Base-by-base conservation (phyloP, 108 stramenopile genomes). In the Cyclotella cryptica region DNA sequence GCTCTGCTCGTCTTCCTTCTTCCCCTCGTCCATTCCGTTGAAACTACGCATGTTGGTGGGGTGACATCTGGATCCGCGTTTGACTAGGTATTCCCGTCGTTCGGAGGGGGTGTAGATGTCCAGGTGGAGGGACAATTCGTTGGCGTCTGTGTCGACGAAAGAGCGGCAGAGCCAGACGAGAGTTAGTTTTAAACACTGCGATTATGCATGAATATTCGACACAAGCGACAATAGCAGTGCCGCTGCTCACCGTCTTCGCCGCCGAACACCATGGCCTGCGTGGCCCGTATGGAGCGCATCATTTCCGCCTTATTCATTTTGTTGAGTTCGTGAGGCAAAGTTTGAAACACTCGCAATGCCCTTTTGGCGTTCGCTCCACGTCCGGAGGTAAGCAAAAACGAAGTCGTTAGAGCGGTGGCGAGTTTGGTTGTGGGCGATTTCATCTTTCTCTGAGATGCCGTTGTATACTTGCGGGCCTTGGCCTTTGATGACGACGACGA, bases 81-180 rank as follows among this genome's bases (percentile, higher is more conserved):
- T 74, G 22, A 75, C 80, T 18, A 81, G 47, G 42, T 81, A 81
- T 21, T 81, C 74, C 0, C 80, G 67, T 22, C 80, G 69, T 66
- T 81, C 80, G 14, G 69, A 28, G 74, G 80, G 80, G n/a, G 80
- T 46, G 46, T 81, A 81, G 30, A 81, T 59, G 63, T 81, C 80
- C 28, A 81, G 57, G 18, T 67, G 47, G 19, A 71, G 53, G 52
- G 49, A 19, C 18, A 45, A 42, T 43, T 49, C 59, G 24, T 61
- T 72, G 53, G 39, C 26, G 24, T 54, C 27, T 17, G 26, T 62
- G 1, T 42, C 26, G 10, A 9, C 24, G 17, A 29, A 18, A 6
- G 9, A 61, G 43, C n/a, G n/a, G n/a, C n/a, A n/a, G n/a, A 46
- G 45, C 45, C 14, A 12, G 8, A 19, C n/a, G 8, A 51, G 49